Percentiles rank a stretch among this genome's conserved stretches.
Conservation (phyloP, 352 stramenopile genomes). For the Phytophthora idaei region DNA sequence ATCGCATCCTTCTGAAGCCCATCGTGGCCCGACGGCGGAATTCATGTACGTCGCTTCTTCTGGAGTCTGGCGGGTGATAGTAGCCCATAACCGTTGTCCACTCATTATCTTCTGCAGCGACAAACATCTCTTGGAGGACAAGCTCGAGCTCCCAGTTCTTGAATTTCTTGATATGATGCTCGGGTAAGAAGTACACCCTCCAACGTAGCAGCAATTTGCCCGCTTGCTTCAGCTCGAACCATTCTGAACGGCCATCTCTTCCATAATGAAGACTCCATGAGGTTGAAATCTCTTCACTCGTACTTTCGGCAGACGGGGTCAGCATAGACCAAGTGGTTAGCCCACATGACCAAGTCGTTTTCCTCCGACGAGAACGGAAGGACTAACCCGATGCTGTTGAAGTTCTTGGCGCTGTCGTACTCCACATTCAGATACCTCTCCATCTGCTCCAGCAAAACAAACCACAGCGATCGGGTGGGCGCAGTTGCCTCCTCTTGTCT, state of each 20-base stretch:
- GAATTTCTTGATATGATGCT: constrained; percentile 76
- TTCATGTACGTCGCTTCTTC: constrained; percentile 38
- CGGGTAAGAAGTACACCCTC: constrained; percentile 36
- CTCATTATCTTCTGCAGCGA: constrained; percentile 34
- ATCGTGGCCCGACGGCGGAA: constrained; percentile 19
- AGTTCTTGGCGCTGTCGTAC: constrained; percentile 86
- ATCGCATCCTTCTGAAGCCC: constrained; percentile 10
- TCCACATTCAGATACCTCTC: constrained; percentile 83
- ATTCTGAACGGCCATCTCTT: not conserved
- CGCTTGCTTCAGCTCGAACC: constrained; percentile 2
- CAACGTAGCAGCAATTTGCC: not conserved
- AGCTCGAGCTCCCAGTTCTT: constrained; percentile 52
- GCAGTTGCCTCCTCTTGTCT: constrained; percentile 62
- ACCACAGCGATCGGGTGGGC: constrained; percentile 80
- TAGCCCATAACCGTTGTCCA: not conserved
- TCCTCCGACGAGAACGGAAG: constrained; percentile 84
- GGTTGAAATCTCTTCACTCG: constrained; percentile 39
- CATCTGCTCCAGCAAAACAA: constrained; percentile 55
- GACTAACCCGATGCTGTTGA: constrained; percentile 83
- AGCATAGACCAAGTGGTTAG: constrained; percentile 79
- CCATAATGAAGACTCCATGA: not conserved
- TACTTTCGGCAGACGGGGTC: constrained; percentile 90
- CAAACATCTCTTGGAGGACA: constrained; percentile 53
- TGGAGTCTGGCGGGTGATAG: not conserved
- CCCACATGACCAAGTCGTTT: constrained; percentile 85